Percentiles rank a stretch among this genome's conserved stretches.
These are phyloP conservation scores for Syncephalis plumigaleata DNA, from an alignment of 371 early-diverging fungal genomes.

Conservation along the genomic window DNA sequence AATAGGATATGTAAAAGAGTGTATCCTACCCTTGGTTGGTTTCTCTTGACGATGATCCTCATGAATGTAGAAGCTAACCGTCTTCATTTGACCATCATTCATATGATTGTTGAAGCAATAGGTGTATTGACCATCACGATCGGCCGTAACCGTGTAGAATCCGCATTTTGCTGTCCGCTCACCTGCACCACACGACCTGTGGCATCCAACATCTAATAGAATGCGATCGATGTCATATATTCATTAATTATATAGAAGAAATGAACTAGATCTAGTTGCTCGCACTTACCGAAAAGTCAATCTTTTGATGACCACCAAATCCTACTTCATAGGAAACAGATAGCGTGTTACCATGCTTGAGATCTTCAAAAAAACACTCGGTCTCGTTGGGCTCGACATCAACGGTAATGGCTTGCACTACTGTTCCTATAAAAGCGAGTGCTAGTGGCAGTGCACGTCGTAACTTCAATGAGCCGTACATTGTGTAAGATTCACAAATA, in stretches of 20 bases:
- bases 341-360: conserved; percentile 34
- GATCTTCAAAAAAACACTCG: conserved; percentile 42
- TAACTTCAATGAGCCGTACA: too few relatives aligned
- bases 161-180: conserved; percentile 20
- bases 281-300: conserved; percentile 50
- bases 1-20: background rate
- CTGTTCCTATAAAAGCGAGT: conserved; percentile 11
- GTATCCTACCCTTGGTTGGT: too few relatives aligned
- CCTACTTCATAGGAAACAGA: conserved; percentile 51
- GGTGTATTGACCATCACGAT: conserved; percentile 30
- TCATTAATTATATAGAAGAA: background rate
- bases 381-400: conserved; percentile 23
- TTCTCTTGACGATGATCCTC: background rate
- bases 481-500: too few relatives aligned
- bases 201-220: background rate
- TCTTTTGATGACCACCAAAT: conserved; percentile 42
- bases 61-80: conserved; percentile 6
- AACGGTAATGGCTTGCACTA: conserved; percentile 15
- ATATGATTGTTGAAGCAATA: conserved; percentile 38
- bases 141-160: conserved; percentile 31
- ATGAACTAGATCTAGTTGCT: too few relatives aligned
- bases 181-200: conserved; percentile 7
- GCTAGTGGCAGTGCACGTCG: too few relatives aligned
- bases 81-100: conserved; percentile 3
- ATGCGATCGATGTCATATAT: background rate